A percentile compares a stretch with the other conserved stretches of the same genome.
phyloP scores from a whole-genome alignment of 352 stramenopile genomes.

The Discostella stelligera region DNA sequence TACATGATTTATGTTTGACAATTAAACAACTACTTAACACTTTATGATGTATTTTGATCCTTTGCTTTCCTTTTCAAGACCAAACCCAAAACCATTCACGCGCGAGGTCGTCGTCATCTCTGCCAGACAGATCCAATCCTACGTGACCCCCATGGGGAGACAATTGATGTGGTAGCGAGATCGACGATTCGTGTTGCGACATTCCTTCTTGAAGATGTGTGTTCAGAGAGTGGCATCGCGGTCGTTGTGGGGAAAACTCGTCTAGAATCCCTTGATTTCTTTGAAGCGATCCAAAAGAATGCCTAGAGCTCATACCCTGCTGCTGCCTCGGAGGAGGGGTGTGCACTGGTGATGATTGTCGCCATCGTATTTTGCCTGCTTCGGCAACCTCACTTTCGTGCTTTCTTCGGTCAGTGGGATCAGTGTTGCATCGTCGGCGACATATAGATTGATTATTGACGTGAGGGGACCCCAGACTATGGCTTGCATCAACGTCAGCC shows the following conservation, averaged over 20 bases:
- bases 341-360: not conserved
- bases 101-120: constrained; percentile 4
- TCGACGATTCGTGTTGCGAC: not conserved
- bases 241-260: not conserved
- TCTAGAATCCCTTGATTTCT: not conserved
- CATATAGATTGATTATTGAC: not conserved
- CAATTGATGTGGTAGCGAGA: constrained; percentile 3
- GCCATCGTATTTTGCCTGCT: not conserved
- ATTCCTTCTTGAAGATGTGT: not conserved
- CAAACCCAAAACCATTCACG: constrained; percentile 57
- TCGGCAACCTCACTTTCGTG: not conserved
- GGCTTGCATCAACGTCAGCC: not conserved
- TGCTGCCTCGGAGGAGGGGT: not conserved
- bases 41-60: too few relatives aligned
- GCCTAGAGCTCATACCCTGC: not conserved
- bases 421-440: constrained; percentile 34
- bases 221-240: not conserved
- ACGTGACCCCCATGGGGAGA: constrained; percentile 23
- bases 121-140: constrained; percentile 9
- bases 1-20: not conserved
- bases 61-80: constrained; percentile 17
- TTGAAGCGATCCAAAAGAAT: not conserved
- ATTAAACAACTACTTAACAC: not conserved
- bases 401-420: constrained; percentile 11
- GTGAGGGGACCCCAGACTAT: not conserved